Evolutionary conservation across 192 early-diverging fungal genomes (phyloP).

Genomic region (Entomortierella lignicola): DNA sequence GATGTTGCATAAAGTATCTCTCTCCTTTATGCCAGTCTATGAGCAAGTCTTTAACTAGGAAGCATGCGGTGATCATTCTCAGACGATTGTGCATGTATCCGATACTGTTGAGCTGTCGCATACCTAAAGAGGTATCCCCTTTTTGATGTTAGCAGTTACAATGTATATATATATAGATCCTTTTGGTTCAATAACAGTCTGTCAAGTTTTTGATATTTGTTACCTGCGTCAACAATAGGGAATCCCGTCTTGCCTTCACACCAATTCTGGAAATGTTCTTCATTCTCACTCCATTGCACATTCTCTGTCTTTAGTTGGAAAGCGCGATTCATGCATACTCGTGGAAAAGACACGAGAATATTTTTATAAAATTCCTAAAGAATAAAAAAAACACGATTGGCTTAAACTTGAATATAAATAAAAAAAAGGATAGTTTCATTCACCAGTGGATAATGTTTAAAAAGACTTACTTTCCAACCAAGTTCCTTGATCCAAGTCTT

Average conservation of each 20-base stretch:
- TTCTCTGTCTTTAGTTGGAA: conserved; percentile 67
- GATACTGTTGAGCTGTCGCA: conserved; percentile 66
- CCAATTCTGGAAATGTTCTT: conserved; percentile 63
- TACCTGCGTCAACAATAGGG: conserved; percentile 74
- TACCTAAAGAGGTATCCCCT: conserved; percentile 23
- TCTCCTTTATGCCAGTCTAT: conserved; percentile 78
- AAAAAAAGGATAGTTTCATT: too few relatives aligned
- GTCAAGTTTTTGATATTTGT: not conserved
- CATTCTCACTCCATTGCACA: conserved; percentile 64
- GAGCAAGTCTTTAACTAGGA: conserved; percentile 60
- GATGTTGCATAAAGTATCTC: conserved; percentile 65
- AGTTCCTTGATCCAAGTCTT: conserved; percentile 75
- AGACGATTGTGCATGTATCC: conserved; percentile 79
- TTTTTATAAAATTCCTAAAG: conserved; percentile 73
- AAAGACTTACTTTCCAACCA: conserved; percentile 61
- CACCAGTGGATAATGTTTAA: too few relatives aligned
- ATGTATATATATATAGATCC: too few relatives aligned
- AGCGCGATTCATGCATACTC: conserved; percentile 68
- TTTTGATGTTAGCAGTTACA: too few relatives aligned
- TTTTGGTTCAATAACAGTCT: not conserved
- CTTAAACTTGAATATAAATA: not conserved
- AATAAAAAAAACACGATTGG: not conserved
- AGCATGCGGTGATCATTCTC: conserved; percentile 72
- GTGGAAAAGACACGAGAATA: conserved; percentile 69
- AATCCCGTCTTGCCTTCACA: conserved; percentile 72